These are phyloP conservation scores for Fusarium concolor DNA, from an alignment of 2,329 filamentous ascomycete species.

Conservation along the genomic window DNA sequence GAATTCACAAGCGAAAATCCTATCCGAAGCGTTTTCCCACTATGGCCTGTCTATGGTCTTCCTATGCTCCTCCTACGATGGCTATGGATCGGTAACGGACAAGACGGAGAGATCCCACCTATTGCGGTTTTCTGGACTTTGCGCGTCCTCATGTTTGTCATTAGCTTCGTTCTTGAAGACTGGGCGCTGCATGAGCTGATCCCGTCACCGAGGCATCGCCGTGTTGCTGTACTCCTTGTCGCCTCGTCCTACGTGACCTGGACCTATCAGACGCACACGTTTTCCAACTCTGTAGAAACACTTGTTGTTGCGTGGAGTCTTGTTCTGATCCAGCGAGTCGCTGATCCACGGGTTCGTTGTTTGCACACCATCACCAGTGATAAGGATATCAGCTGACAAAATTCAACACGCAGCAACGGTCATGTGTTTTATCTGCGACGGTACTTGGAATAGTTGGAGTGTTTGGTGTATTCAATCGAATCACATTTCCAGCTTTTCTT, in stretches of 20 bases:
- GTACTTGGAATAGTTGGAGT: slow-evolving; percentile 84
- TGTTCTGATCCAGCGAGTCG: slow-evolving; percentile 89
- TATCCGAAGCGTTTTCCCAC: slow-evolving; percentile 93
- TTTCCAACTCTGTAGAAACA: slow-evolving; percentile 97
- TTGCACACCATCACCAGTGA: slow-evolving; percentile 7
- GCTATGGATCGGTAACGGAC: slow-evolving; percentile 88
- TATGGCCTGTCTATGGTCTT: slow-evolving; percentile 95
- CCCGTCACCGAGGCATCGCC: slow-evolving; percentile 76
- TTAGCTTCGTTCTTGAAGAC: slow-evolving; percentile 97
- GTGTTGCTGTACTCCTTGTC: slow-evolving; percentile 82
- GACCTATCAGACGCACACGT: slow-evolving; percentile 98
- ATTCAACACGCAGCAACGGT: slow-evolving; percentile 68
- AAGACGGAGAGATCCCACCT: slow-evolving; percentile 82
- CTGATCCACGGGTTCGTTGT: slow-evolving; percentile 76
- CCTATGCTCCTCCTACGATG: slow-evolving; percentile 94
- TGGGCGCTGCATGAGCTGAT: slow-evolving; percentile 97
- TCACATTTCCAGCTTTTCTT: slow-evolving; percentile 95
- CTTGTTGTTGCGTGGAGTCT: slow-evolving; percentile 92
- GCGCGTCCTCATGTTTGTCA: slow-evolving; percentile 88
- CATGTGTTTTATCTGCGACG: slow-evolving; percentile 79
- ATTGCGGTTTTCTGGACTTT: slow-evolving; percentile 89
- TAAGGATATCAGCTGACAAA: slow-evolving; percentile 41
- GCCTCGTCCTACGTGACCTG: slow-evolving; percentile 98
- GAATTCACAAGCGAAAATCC: slow-evolving; percentile 91
- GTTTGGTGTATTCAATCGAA: slow-evolving; percentile 93